Evolutionary conservation across 2,329 filamentous ascomycete genomes (phyloP), one percentile per base, ranked within the genome.

Genomic region (Cladosporium sp.): DNA sequence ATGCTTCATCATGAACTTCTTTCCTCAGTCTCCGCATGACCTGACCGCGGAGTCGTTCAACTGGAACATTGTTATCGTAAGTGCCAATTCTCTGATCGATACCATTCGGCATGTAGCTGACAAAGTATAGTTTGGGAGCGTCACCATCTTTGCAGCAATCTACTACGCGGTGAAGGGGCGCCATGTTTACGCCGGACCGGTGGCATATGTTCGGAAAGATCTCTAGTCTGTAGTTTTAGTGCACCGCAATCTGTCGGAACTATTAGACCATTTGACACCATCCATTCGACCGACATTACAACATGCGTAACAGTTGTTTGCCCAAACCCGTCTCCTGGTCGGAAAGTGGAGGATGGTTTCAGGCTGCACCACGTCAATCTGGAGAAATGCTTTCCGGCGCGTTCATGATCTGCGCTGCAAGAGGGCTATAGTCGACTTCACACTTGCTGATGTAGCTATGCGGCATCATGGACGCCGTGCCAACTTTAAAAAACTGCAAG

Each of bases 31-130:
- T 4, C 71, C 76, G 24, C 68, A 73, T 1, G 78, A 81, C 1
- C 77, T 74, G 55, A 51, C 49, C 4, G 69, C 76, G 2, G 69
- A 71, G 24, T 76, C 74, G 0, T 83, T 84, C 77, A 85, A 85
- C 71, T 85, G 81, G 81, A 80, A 65, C 21, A 55, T 65, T 11
- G 32, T 65, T 6, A 65, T 65, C 38, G 64, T 65, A 15, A 54
- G 64, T 14, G 1, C 15, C 15, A 10, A 14, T 44, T 12, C 24
- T 21, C 32, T 21, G 30, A 11, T 38, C 34, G 12, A 3, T 12
- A 12, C 8, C 18, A n/a, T 55, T 18, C 21, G 3, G 24, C 10
- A 18, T 8, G n/a, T n/a, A 21, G 21, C 64, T 65, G 15, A 65
- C 44, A 21, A 18, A 1, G 2, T 2, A 0, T 54, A 65, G 64